These are phyloP conservation scores for Xylaria polymorpha DNA, from an alignment of 2,329 filamentous ascomycete species.

Conservation along the genomic window DNA sequence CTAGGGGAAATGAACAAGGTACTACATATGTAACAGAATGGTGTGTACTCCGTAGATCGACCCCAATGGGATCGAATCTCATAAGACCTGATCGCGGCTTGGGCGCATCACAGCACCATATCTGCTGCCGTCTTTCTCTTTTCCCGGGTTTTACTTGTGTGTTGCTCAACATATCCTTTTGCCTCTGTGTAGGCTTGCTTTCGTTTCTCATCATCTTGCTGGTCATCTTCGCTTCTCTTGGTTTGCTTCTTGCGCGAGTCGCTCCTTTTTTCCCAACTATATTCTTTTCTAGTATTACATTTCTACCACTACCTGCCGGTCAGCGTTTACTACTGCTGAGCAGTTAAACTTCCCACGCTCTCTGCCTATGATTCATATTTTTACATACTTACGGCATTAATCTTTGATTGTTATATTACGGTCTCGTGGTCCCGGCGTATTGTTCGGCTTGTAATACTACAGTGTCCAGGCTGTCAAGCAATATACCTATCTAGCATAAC, in stretches of 20 bases:
- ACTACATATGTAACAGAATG: slow-evolving; percentile 10
- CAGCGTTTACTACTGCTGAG: slow-evolving; percentile 34
- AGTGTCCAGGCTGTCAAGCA: neutral
- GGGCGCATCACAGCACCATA: slow-evolving; percentile 11
- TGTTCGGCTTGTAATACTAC: neutral
- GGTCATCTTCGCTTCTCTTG: slow-evolving; percentile 36
- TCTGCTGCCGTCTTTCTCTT: slow-evolving; percentile 22
- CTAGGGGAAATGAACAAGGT: neutral
- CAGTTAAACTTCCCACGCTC: slow-evolving; percentile 23
- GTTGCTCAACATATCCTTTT: slow-evolving; percentile 16
- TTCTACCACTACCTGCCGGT: slow-evolving; percentile 39
- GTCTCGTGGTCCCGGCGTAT: neutral
- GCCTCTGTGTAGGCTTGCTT: slow-evolving; percentile 26
- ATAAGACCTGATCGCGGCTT: slow-evolving; percentile 38
- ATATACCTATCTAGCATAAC: neutral
- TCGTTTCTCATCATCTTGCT: slow-evolving; percentile 23
- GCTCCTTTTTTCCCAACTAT: slow-evolving; percentile 17
- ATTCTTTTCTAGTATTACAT: slow-evolving; percentile 19
- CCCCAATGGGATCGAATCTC: slow-evolving; percentile 30
- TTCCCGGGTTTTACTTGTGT: slow-evolving; percentile 29
- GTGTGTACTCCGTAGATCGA: slow-evolving; percentile 38
- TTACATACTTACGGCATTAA: slow-evolving; percentile 4
- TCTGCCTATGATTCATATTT: neutral
- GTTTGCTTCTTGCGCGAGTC: slow-evolving; percentile 35
- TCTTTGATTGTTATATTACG: neutral